phyloP scores from a whole-genome alignment of 768 basidiomycete species.

The Mrakia frigida region DNA sequence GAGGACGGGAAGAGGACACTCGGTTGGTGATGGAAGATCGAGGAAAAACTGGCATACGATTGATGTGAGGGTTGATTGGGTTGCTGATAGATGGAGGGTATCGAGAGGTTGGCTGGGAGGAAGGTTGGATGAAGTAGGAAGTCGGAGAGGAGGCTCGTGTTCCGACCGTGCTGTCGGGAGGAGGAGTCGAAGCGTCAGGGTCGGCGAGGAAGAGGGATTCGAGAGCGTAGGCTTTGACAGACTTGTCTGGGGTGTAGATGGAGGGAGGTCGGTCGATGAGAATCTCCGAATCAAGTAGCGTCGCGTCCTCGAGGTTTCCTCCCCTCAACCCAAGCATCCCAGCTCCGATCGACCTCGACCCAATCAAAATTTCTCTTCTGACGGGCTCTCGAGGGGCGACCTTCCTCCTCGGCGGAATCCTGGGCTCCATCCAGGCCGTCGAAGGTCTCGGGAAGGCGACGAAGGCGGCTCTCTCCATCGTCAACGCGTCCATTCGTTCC shows the following conservation, averaged over 20 bases:
- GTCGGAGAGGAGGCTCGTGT: neutral
- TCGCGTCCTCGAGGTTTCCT: neutral
- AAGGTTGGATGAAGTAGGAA: neutral
- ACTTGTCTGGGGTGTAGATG: neutral
- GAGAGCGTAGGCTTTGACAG: neutral
- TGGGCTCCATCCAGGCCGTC: neutral
- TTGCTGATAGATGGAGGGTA: neutral
- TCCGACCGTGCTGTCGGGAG: neutral
- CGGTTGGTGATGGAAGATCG: neutral
- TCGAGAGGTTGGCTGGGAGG: neutral
- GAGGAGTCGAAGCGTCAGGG: neutral
- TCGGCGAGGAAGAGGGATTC: neutral
- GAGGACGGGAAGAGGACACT: neutral
- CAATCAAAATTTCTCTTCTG: neutral
- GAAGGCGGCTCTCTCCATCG: neutral
- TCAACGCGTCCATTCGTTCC: neutral
- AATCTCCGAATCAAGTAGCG: neutral
- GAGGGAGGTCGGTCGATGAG: neutral
- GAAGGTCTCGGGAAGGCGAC: neutral
- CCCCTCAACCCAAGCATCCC: neutral
- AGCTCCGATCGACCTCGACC: neutral
- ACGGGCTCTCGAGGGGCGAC: neutral
- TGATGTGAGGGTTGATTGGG: neutral
- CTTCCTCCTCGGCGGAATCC: neutral
- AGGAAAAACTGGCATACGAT: neutral